phyloP scores from a whole-genome alignment of 176 grass and related monocot genomes.

The Poa pratensis region DNA sequence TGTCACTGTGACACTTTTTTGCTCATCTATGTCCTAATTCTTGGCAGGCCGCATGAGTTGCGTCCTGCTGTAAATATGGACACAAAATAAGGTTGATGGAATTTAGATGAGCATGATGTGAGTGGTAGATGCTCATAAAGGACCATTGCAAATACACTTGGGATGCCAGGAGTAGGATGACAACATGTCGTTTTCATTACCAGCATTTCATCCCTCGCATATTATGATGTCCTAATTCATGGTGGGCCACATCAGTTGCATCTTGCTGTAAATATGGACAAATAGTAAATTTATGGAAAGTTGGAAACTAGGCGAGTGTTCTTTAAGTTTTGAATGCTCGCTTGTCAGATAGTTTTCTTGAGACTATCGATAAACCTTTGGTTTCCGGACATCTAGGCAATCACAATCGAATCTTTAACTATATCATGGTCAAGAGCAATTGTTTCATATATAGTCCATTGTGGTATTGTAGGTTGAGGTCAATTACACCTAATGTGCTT shows the following conservation, averaged over 20 bases:
- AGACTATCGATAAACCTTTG: not conserved
- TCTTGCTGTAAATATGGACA: conserved; percentile 41
- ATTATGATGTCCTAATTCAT: conserved; percentile 34
- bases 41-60: conserved; percentile 45
- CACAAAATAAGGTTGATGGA: conserved; percentile 46
- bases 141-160: conserved; percentile 36
- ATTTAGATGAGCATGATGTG: conserved; percentile 46
- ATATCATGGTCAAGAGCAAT: not conserved
- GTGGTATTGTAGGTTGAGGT: not conserved
- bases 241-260: conserved; percentile 33
- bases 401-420: not conserved
- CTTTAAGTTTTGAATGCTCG: conserved; percentile 16
- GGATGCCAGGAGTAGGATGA: not conserved
- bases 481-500: not conserved
- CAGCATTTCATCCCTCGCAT: not conserved
- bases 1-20: not conserved
- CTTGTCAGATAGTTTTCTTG: not conserved
- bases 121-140: conserved; percentile 45
- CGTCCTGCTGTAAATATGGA: conserved; percentile 47
- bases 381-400: not conserved
- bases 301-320: conserved; percentile 16
- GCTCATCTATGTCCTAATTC: conserved; percentile 46
- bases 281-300: conserved; percentile 27
- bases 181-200: not conserved
- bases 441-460: not conserved